Evolutionary conservation across 2,329 filamentous ascomycete species (phyloP), one percentile per base, ranked within the genome.

Genomic region (Paecilomyces sp.): DNA sequence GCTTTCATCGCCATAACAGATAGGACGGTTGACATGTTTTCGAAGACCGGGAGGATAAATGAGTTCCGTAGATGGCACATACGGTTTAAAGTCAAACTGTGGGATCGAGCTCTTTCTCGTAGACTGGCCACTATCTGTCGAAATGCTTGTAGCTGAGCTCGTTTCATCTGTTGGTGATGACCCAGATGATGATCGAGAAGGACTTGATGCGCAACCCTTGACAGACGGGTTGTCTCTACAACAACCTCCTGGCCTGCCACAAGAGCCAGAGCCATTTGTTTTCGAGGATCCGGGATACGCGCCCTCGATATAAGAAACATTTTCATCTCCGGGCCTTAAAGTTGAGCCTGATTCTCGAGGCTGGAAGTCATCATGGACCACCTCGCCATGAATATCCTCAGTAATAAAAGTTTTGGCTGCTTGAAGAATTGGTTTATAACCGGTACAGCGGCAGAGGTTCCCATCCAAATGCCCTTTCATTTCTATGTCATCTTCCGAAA

Each of bases 371-470:
- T 72, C 68, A 81, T n/a, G 75, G 76, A 64, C 80, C 83, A 54
- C 71, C 70, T 47, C 75, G 77, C 31, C 83, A 80, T 30, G 80
- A 78, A 68, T 58, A 59, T 69, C 66, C 84, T 91, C 60, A 18
- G 57, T 58, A 11, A 68, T 60, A 72, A 96, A 96, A 0, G 88
- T 91, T 68, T 91, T 89, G 7, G 91, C 91, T 1, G 91, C 91
- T 70, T 96, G 90, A 1, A 96, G 77, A 60, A 96, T 95, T 0
- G 92, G 89, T 54, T 90, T 82, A 70, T 96, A 96, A 2, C 91
- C 91, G 0, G 91, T 96, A 28, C 92, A 96, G 57, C 91, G 83
- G 71, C 92, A 96, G 24, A 96, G 77, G 64, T 96, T 96, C 0
- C 91, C 91, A 72, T 96, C 91, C 65, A 96, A 94, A 0, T 90